Evolutionary conservation across 306 rosid species (phyloP), one percentile per base, ranked within the genome.

Genomic region (Myrica gale): DNA sequence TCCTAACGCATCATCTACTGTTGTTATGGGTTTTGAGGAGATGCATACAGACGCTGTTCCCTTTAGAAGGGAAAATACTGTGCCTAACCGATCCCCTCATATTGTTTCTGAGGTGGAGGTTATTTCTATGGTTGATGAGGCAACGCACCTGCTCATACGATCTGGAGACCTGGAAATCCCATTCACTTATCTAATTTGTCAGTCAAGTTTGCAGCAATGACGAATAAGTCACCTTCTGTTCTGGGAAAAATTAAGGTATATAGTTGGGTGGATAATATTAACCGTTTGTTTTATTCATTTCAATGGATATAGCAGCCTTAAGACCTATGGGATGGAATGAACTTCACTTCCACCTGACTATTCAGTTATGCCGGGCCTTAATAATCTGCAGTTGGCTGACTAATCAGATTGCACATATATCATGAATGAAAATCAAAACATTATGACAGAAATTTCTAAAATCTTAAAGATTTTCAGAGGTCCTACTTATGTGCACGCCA

Each of bases 181-280:
- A 75, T 95, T 89, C 77, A 89, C 92, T 37, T 95, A 60, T 87
- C 92, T 81, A 89, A 89, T 92, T 86, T 95, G 89, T 95, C 92
- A 13, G 86, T 92, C 83, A 95, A 89, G 88, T 89, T 89, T 93
- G 84, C 78, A 52, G 73, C 92, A 46, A 81, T 78, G 80, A 89
- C 81, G 84, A 89, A 79, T 71, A 81, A 78, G 47, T 70, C 74
- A 66, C 83, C 81, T 75, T 81, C 76, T 43, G 85, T 92, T 73
- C 85, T 42, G 75, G 98, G 98, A 66, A 92, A 82, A 77, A 82
- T 95, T 73, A 95, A 92, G 98, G 98, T 92, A 80, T 68, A 19
- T 47, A 46, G 76, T 82, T 65, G 56, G 51, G 42, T 44, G 15
- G 65, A 76, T 62, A 55, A 73, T 44, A 72, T 52, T 65, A 68